A percentile compares a stretch with the other conserved stretches of the same genome.
phyloP scores from a whole-genome alignment of 2,329 filamentous ascomycete genomes.

The Teratosphaeria viscida region DNA sequence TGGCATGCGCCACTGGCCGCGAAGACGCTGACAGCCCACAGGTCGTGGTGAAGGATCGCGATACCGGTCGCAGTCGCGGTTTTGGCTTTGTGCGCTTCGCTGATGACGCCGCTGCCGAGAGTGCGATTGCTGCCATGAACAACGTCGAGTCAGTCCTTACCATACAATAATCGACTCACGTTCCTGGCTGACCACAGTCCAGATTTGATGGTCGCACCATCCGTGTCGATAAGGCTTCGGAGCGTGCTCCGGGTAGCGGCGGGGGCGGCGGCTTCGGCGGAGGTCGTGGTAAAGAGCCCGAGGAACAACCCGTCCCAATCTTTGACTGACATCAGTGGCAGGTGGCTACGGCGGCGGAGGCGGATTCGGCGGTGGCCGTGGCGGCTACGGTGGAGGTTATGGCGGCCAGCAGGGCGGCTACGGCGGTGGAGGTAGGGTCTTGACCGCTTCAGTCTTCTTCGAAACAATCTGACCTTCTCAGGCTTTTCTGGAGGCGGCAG shows the following conservation, averaged over 20 bases:
- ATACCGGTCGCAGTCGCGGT: conserved; percentile 90
- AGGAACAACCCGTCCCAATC: neutral
- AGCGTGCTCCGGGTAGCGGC: conserved; percentile 54
- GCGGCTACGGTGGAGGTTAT: conserved; percentile 17
- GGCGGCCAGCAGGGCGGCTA: conserved; percentile 15
- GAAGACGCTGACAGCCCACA: conserved; percentile 30
- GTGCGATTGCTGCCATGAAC: conserved; percentile 71
- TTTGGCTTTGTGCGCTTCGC: conserved; percentile 93
- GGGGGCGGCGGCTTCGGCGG: conserved; percentile 36
- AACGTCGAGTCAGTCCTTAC: conserved; percentile 69
- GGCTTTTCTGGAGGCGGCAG: conserved; percentile 11
- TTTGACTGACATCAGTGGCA: neutral
- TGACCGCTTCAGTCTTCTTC: neutral
- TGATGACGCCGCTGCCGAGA: conserved; percentile 63
- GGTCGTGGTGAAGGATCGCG: conserved; percentile 96
- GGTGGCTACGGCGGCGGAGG: conserved; percentile 18
- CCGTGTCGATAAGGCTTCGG: conserved; percentile 89
- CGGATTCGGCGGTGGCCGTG: conserved; percentile 13
- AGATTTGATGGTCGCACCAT: conserved; percentile 93
- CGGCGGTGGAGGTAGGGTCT: conserved; percentile 7
- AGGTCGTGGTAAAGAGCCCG: conserved; percentile 24
- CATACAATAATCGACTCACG: neutral
- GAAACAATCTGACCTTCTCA: neutral
- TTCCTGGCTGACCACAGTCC: neutral
- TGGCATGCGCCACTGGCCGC: neutral